These are phyloP conservation scores for Blastocladiella emersonii DNA, from an alignment of 371 early-diverging fungal genomes.

Conservation along the genomic window DNA sequence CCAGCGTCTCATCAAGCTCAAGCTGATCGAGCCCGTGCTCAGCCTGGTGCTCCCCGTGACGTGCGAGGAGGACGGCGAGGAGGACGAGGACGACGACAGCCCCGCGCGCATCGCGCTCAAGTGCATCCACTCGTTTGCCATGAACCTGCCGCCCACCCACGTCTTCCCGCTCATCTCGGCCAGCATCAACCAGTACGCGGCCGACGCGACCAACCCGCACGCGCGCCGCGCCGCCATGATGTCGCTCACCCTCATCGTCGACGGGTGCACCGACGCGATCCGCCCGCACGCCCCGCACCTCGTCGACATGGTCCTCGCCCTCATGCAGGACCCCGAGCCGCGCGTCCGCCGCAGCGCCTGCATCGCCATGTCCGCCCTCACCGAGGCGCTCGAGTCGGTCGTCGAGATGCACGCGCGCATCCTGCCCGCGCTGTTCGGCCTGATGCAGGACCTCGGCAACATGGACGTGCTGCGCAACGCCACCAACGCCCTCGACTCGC, in stretches of 20 bases:
- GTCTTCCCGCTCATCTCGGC: slow-evolving; percentile 62
- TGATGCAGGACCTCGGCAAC: slow-evolving; percentile 53
- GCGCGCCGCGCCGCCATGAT: slow-evolving; percentile 78
- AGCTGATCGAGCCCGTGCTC: slow-evolving; percentile 58
- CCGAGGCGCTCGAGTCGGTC: slow-evolving; percentile 67
- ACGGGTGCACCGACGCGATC: slow-evolving; percentile 76
- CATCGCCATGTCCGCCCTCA: slow-evolving; percentile 66
- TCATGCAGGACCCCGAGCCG: slow-evolving; percentile 61
- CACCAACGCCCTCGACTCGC: slow-evolving; percentile 70
- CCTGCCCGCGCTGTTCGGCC: slow-evolving; percentile 63
- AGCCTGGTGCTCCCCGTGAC: slow-evolving; percentile 66
- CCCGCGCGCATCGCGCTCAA: slow-evolving; percentile 57
- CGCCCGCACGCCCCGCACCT: slow-evolving; percentile 56
- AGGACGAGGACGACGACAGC: slow-evolving; percentile 61
- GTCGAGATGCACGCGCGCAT: slow-evolving; percentile 60
- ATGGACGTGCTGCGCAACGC: slow-evolving; percentile 61
- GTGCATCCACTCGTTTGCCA: slow-evolving; percentile 59
- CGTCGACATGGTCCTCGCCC: slow-evolving; percentile 52
- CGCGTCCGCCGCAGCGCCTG: slow-evolving; percentile 76
- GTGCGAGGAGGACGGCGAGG: slow-evolving; percentile 63
- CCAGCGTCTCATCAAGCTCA: slow-evolving; percentile 29
- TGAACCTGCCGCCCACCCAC: slow-evolving; percentile 69
- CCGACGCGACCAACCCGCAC: slow-evolving; percentile 40
- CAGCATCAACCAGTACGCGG: not conserved
- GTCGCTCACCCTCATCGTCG: slow-evolving; percentile 57